Evolutionary conservation across 2,329 filamentous ascomycete genomes (phyloP).

Genomic region (Xylaria hypoxylon): DNA sequence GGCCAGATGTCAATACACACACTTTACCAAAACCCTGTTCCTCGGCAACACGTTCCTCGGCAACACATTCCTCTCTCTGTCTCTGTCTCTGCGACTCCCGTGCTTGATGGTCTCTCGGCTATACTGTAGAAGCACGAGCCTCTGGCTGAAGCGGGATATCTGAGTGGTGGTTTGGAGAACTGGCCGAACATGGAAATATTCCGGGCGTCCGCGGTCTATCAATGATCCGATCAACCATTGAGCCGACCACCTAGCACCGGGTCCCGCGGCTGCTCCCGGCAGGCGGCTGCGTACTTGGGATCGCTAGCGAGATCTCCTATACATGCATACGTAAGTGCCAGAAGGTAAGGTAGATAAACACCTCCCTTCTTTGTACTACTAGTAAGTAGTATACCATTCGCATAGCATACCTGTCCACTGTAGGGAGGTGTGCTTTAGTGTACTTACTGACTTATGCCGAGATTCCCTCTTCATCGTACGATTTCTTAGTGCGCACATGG

Average conservation of each 20-base stretch:
- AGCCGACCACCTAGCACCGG: slow-evolving; percentile 20
- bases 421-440: slow-evolving; percentile 1
- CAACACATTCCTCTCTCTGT: slow-evolving; percentile 1
- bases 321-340: slow-evolving; percentile 1
- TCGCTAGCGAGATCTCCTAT: slow-evolving; percentile 12
- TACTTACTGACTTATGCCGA: slow-evolving; percentile 22
- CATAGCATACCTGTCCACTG: background rate
- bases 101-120: slow-evolving; percentile 12
- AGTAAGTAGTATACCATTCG: background rate
- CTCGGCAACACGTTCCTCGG: slow-evolving; percentile 10
- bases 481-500: slow-evolving; percentile 36
- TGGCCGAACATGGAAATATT: slow-evolving; percentile 22
- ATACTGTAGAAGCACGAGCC: background rate
- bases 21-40: slow-evolving; percentile 3
- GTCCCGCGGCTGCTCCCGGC: slow-evolving; percentile 33
- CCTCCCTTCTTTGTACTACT: too few relatives aligned
- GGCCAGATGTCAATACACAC: slow-evolving; percentile 11
- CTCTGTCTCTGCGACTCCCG: background rate
- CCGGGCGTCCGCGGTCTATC: slow-evolving; percentile 16
- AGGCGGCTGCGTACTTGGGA: slow-evolving; percentile 20
- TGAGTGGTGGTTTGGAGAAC: background rate
- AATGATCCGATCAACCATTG: slow-evolving; percentile 21
- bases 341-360: background rate
- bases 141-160: background rate
- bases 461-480: slow-evolving; percentile 37